These are phyloP conservation scores for Malus asiatica DNA, from an alignment of 306 rosid species.

Conservation along the genomic window DNA sequence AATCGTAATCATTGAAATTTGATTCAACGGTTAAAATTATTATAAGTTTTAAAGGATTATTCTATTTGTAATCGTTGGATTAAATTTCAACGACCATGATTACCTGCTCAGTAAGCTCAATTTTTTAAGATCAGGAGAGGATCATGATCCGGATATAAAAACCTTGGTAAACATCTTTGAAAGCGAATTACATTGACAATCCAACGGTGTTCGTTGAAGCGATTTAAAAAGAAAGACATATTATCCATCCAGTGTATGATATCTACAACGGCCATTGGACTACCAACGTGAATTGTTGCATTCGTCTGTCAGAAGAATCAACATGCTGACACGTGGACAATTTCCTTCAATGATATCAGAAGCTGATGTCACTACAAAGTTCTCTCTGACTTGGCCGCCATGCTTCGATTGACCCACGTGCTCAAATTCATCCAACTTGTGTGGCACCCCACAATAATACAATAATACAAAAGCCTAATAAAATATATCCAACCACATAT, in stretches of 20 bases:
- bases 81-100: too few relatives aligned
- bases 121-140: too few relatives aligned
- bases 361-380: conserved; percentile 15
- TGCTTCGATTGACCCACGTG: conserved; percentile 60
- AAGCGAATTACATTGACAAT: too few relatives aligned
- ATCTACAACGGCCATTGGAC: background rate
- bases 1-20: too few relatives aligned
- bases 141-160: background rate
- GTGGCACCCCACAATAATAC: conserved; percentile 1
- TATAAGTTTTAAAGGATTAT: too few relatives aligned
- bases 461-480: background rate
- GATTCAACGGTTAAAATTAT: too few relatives aligned
- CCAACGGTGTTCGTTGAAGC: background rate
- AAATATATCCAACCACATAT: conserved; percentile 18
- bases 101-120: too few relatives aligned
- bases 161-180: background rate
- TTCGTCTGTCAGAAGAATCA: background rate
- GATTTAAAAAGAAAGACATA: background rate
- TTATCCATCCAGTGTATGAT: too few relatives aligned
- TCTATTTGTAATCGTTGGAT: too few relatives aligned
- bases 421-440: conserved; percentile 11
- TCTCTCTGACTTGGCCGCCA: conserved; percentile 51
- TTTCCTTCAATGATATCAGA: background rate
- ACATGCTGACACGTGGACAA: background rate
- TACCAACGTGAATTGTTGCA: background rate